A percentile compares a stretch with the other conserved stretches of the same genome.
phyloP scores from a whole-genome alignment of 306 rosid species.

The Quercus ilex region DNA sequence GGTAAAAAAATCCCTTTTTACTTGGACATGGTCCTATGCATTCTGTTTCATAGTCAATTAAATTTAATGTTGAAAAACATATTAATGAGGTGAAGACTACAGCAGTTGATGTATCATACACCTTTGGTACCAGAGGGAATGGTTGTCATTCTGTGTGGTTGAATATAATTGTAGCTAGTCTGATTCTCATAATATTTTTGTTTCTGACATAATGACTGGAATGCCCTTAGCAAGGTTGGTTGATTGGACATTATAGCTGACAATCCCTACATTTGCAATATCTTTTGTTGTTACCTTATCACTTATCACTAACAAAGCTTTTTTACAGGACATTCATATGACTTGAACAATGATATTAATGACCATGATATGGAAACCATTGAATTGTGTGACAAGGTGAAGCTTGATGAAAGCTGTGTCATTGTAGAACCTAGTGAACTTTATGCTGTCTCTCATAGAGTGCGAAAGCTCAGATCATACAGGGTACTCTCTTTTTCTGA shows the following conservation, averaged over 20 bases:
- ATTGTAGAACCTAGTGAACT: constrained; percentile 49
- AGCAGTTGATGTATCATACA: background rate
- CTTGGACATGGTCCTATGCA: background rate
- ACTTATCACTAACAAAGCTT: constrained; percentile 13
- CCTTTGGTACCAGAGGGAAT: background rate
- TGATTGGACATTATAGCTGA: background rate
- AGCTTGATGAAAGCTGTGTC: constrained; percentile 45
- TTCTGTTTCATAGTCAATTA: background rate
- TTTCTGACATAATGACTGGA: background rate
- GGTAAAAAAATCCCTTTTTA: background rate
- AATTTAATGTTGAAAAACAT: background rate
- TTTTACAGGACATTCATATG: constrained; percentile 34
- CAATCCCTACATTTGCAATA: background rate
- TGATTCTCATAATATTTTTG: background rate
- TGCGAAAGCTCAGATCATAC: constrained; percentile 69
- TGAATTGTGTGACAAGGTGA: constrained; percentile 50
- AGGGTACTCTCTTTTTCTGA: constrained; percentile 45
- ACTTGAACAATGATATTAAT: constrained; percentile 17
- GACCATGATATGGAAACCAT: constrained; percentile 48
- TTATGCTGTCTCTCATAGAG: constrained; percentile 50
- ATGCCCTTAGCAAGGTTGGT: background rate
- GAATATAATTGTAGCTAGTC: background rate
- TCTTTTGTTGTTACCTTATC: constrained; percentile 4
- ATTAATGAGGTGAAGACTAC: background rate
- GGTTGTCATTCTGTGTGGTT: background rate